Base-by-base conservation (phyloP, 2,329 filamentous ascomycete genomes). In the Dryadomyces quercivorus region DNA sequence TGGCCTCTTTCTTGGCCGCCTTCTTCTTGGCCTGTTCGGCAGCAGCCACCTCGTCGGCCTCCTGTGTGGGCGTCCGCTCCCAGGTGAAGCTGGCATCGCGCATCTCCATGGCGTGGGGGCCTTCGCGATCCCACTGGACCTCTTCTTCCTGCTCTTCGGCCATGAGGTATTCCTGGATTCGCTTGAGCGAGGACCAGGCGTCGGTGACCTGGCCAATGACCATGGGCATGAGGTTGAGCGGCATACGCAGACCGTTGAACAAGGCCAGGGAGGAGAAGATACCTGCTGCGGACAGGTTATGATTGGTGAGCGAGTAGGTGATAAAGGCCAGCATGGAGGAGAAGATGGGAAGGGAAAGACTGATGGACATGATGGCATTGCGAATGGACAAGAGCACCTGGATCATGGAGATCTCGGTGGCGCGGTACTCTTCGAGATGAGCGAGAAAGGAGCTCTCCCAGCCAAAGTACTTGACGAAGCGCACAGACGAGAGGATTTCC, bases 301-400 rank as follows among this genome's bases (percentile, higher is more conserved):
- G 84, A 56, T 85, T 74, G 1, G 82, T 77, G 42, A 84, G 69
- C 1, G 81, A 84, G 62, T 81, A 86, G 0, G 88, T 92, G 68
- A 97, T 92, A 67, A 97, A 97, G 0, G 92, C 82, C 44, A 97
- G 69, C 89, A 97, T 96, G 1, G 91, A 94, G 0, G 92, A 90
- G 62, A 97, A 96, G 53, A 95, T 87, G 7, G 93, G 92, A 64
- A 95, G 78, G 1, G 88, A 86, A 77, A 95, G 81, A 63, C 87
- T 87, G 51, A 93, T 75, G 13, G 88, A 86, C 67, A 90, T 85
- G 71, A 95, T 89, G 45, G 77, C 88, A 65, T 94, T 94, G 61
- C 90, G 81, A 60, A 94, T 88, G 1, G 86, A 81, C 31, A 97
- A 72, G 48, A 97, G 71, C 15, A 89, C 72, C 66, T 95, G 91